Evolutionary conservation across 441 rosid species (phyloP).

Genomic region (Erodium texanum): DNA sequence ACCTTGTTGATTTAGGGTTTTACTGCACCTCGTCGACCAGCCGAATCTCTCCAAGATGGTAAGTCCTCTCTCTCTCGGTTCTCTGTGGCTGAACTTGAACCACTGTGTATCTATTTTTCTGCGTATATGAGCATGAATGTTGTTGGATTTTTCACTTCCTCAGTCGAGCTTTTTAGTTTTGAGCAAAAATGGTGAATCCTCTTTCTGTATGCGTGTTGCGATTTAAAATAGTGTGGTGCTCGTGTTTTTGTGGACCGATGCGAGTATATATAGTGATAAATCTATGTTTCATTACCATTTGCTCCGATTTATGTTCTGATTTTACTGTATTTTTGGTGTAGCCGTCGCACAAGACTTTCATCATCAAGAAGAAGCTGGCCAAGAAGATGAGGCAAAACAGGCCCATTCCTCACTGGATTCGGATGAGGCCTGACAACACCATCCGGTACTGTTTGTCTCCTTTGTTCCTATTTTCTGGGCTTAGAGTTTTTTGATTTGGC

Average conservation of each 20-base stretch:
- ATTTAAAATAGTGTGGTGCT: neutral
- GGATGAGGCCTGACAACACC: constrained; percentile 9
- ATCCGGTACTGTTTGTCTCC: neutral
- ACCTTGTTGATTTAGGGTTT: constrained; percentile 1
- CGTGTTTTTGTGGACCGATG: neutral
- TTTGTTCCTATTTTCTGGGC: neutral
- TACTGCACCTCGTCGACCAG: neutral
- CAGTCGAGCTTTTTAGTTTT: neutral
- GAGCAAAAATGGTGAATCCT: neutral
- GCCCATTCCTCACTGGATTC: constrained; percentile 12
- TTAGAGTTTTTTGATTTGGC: neutral
- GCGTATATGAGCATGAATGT: neutral
- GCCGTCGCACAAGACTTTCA: constrained; percentile 9
- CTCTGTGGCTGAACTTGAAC: neutral
- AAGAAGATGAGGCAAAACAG: constrained; percentile 12
- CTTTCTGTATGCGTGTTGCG: neutral
- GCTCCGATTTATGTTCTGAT: neutral
- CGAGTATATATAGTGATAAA: neutral
- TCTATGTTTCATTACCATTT: neutral
- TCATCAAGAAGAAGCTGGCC: constrained; percentile 11
- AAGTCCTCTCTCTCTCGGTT: neutral
- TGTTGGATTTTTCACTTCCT: neutral
- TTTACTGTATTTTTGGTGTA: neutral
- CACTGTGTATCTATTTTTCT: neutral
- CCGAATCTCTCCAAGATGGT: neutral